phyloP scores from a whole-genome alignment of 768 basidiomycete species.

The Boletus bicolor region DNA sequence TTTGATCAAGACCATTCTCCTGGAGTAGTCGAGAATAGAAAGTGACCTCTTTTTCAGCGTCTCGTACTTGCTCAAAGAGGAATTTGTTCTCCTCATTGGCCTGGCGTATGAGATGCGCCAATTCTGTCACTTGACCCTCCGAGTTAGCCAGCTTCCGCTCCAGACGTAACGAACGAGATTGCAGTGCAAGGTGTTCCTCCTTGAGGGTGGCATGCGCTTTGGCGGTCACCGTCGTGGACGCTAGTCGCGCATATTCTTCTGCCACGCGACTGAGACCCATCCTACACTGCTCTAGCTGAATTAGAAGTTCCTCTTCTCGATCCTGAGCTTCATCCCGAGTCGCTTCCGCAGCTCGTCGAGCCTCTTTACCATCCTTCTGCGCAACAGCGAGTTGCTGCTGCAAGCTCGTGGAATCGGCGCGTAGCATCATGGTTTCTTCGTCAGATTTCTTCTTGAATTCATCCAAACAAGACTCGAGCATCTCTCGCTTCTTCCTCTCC shows the following conservation, averaged over 20 bases:
- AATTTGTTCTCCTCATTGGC: slow-evolving; percentile 49
- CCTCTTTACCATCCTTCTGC: slow-evolving; percentile 35
- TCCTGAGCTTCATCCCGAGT: slow-evolving; percentile 32
- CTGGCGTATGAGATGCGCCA: slow-evolving; percentile 60
- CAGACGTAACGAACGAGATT: slow-evolving; percentile 47
- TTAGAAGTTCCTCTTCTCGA: slow-evolving; percentile 45
- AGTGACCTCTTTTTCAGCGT: slow-evolving; percentile 15
- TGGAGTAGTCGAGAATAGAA: slow-evolving; percentile 13
- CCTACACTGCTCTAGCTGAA: slow-evolving; percentile 51
- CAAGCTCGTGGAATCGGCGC: slow-evolving; percentile 31
- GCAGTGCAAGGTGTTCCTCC: slow-evolving; percentile 37
- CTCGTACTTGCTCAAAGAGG: slow-evolving; percentile 30
- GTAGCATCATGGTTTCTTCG: slow-evolving; percentile 38
- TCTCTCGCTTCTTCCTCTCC: slow-evolving; percentile 53
- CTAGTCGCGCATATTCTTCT: slow-evolving; percentile 53
- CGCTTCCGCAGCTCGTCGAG: slow-evolving; percentile 31
- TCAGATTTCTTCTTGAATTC: slow-evolving; percentile 43
- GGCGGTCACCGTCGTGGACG: slow-evolving; percentile 39
- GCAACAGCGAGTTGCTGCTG: slow-evolving; percentile 38
- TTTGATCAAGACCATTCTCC: slow-evolving; percentile 4
- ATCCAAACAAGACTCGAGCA: slow-evolving; percentile 41
- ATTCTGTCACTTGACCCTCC: slow-evolving; percentile 62
- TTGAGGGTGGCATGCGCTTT: slow-evolving; percentile 38
- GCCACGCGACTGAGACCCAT: slow-evolving; percentile 45
- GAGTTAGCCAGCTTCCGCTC: slow-evolving; percentile 69